Evolutionary conservation across 2,329 filamentous ascomycete species (phyloP), one percentile per base, ranked within the genome.

Genomic region (Fulvia fulva): DNA sequence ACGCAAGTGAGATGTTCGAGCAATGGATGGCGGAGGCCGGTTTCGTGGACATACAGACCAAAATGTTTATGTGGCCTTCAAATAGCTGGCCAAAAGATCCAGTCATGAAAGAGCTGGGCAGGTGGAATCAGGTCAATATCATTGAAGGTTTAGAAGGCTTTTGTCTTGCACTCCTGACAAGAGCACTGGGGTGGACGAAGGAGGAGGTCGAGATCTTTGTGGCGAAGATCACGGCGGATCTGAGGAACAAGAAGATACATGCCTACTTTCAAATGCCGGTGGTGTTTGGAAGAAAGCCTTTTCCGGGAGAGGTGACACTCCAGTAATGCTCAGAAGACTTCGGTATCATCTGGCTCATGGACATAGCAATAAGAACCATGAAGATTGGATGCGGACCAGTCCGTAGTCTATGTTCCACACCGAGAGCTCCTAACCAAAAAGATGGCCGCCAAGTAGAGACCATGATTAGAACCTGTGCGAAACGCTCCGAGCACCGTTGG

Each of bases 31-130:
- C 71, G 6, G 68, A 70, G 6, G 74, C 71, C 0, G 78, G 78
- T 2, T 79, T 79, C 59, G 69, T 74, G 22, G 75, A 80, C 43
- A 74, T 80, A 14, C 66, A 74, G 50, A 71, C 76, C 51, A 59
- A 63, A 46, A 67, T 71, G 58, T 74, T 63, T 62, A 73, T 76
- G 68, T 77, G 75, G 72, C 76, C 77, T 7, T 68, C 73, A 28
- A 75, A 74, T 43, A 60, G 70, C 1, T 82, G 79, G 79, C 73
- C 78, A 5, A 76, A 77, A 52, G 78, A 81, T 51, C 72, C 73
- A 1, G 76, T 76, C 54, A 75, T 79, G 73, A 82, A 80, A 11
- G 76, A 79, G 61, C 75, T 82, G 22, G 79, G 80, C 16, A 70
- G 74, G 26, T 79, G 74, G 70, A 78, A 76, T 54, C 67, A 75